These are phyloP conservation scores for Boletus reticuloceps DNA, from an alignment of 768 basidiomycete species.

Conservation along the genomic window DNA sequence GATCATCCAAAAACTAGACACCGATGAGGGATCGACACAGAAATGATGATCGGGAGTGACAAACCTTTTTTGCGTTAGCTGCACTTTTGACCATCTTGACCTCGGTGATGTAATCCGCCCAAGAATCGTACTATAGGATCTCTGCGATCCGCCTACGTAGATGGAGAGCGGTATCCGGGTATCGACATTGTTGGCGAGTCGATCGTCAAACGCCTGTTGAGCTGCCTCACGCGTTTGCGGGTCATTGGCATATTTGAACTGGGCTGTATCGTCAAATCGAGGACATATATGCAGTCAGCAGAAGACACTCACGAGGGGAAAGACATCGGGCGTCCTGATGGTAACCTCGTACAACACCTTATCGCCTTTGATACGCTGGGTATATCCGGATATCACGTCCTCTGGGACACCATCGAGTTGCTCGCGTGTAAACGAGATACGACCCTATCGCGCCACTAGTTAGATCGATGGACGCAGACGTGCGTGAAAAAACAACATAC, in stretches of 20 bases:
- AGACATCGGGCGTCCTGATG: slow-evolving; percentile 80
- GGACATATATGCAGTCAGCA: neutral
- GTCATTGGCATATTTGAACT: slow-evolving; percentile 81
- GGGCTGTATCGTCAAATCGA: slow-evolving; percentile 1
- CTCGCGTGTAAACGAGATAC: slow-evolving; percentile 61
- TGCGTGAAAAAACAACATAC: slow-evolving; percentile 34
- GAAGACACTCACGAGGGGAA: slow-evolving; percentile 57
- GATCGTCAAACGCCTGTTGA: slow-evolving; percentile 64
- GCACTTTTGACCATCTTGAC: slow-evolving; percentile 82
- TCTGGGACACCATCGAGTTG: slow-evolving; percentile 80
- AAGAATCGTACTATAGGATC: slow-evolving; percentile 70
- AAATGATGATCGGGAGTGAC: slow-evolving; percentile 2
- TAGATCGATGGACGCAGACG: neutral
- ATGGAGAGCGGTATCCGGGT: slow-evolving; percentile 64
- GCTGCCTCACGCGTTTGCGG: slow-evolving; percentile 67
- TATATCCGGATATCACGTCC: slow-evolving; percentile 79
- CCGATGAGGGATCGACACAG: neutral
- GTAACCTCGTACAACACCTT: slow-evolving; percentile 47
- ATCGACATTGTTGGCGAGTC: slow-evolving; percentile 65
- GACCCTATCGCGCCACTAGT: slow-evolving; percentile 40
- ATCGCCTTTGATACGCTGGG: slow-evolving; percentile 56
- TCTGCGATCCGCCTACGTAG: slow-evolving; percentile 68
- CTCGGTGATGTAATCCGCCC: slow-evolving; percentile 85
- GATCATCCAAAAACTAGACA: slow-evolving; percentile 70
- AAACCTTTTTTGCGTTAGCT: slow-evolving; percentile 54